Base-by-base conservation (phyloP, 306 rosid species). In the Sicyos edulis region DNA sequence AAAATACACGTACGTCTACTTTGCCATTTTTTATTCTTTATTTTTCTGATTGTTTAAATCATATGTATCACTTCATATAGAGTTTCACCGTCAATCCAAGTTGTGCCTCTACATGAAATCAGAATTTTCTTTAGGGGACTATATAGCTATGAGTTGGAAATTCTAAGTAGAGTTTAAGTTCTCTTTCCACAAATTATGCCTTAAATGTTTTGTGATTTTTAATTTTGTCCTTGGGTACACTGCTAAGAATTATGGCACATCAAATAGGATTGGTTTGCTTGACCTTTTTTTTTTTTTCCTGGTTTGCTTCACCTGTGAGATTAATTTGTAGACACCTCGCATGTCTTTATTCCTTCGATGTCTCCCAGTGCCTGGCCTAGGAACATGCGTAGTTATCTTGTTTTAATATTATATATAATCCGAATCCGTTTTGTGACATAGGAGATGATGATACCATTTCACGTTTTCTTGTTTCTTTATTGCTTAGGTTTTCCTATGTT, bases 1-100 rank as follows among this genome's bases (percentile, higher is more conserved):
- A 84, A 95, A 91, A 83, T 95, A 95, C 84, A 95, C 99, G 99
- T 95, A 95, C 53, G 99, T 84, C 49, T 42, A 56, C 1, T 72
- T 22, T 57, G 29, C 22, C 22, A 21, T 56, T 42, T 56, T 12
- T 5, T 4, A 1, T 55, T 55, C 75, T 32, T 20, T 71, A 54
- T 17, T 47, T 53, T 45, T 10, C 17, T 45, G 1, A 1, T 11
- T 45, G 57, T 68, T 45, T 47, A 4, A 21, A 68, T 47, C 42
- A 2, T 65, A 22, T 21, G 44, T 15, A 7, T 12, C 53, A 13
- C n/a, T 49, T 14, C 53, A 13, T 49, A 47, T 10, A 10, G 51
- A 47, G 53, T 49, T 49, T 49, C 16, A 1, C n/a, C 13, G 4
- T 49, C n/a, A 49, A 49, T 49, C 5, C 53, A 49, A 42, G 53